Evolutionary conservation across 2,329 filamentous ascomycete species (phyloP).

Genomic region (Fonsecaea nubica): DNA sequence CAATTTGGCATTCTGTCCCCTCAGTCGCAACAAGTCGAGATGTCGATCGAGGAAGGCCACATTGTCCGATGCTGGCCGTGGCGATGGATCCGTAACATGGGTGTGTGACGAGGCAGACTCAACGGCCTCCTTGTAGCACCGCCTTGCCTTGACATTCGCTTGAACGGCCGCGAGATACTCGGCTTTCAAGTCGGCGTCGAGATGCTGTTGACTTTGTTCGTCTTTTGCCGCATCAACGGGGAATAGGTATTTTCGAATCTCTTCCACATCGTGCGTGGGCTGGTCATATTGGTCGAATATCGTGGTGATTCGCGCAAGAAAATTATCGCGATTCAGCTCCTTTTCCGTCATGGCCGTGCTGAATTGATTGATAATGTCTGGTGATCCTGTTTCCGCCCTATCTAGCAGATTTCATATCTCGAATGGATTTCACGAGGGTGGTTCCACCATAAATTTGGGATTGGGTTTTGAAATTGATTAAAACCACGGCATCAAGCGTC

Average conservation of each 20-base stretch:
- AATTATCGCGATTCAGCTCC: background rate
- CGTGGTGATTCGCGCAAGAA: background rate
- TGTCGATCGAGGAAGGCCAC: conserved; percentile 16
- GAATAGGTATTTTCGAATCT: background rate
- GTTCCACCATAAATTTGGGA: too few relatives aligned
- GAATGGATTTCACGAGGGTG: too few relatives aligned
- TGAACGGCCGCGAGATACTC: conserved; percentile 29
- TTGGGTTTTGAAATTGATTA: too few relatives aligned
- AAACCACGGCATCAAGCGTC: too few relatives aligned
- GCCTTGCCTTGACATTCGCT: conserved; percentile 26
- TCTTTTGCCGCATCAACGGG: background rate
- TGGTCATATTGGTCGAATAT: conserved; percentile 8
- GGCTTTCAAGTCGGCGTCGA: conserved; percentile 25
- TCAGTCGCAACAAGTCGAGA: conserved; percentile 22
- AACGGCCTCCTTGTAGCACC: conserved; percentile 6
- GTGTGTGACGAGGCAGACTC: background rate
- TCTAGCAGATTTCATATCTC: too few relatives aligned
- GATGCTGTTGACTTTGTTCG: background rate
- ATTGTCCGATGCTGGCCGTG: background rate
- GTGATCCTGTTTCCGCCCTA: too few relatives aligned
- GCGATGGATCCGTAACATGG: background rate
- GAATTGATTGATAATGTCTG: too few relatives aligned
- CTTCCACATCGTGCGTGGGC: background rate
- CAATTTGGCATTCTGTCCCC: conserved; percentile 21
- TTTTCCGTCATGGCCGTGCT: background rate